Conservation (phyloP, 2,329 filamentous ascomycete species). For the Claviceps sp. region DNA sequence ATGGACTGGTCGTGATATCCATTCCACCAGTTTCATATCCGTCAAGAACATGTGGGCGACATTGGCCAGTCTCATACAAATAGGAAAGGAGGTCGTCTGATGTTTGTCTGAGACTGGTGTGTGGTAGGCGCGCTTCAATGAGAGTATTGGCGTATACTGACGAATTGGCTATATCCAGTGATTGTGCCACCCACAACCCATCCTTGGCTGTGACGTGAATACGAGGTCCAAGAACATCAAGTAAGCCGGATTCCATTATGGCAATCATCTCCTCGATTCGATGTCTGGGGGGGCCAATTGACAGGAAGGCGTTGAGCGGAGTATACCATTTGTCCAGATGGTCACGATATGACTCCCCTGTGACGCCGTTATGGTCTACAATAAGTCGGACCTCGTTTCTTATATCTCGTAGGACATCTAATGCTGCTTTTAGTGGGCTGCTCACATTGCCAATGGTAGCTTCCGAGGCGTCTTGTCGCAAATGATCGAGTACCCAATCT, state of each 20-base stretch:
- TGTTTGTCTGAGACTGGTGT: not conserved
- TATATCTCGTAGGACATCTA: constrained; percentile 5
- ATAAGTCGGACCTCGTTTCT: constrained; percentile 5
- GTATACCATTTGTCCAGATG: constrained; percentile 6
- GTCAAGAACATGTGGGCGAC: constrained; percentile 3
- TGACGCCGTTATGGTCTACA: constrained; percentile 4
- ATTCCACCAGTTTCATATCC: constrained; percentile 4
- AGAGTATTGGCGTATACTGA: constrained; percentile 1
- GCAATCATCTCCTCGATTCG: constrained; percentile 6
- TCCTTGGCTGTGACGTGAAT: not conserved
- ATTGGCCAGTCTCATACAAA: constrained; percentile 2
- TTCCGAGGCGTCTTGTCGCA: not conserved
- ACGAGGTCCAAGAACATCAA: constrained; percentile 4
- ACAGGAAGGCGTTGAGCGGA: constrained; percentile 4
- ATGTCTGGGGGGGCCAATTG: constrained; percentile 3
- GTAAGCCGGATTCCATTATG: constrained; percentile 1
- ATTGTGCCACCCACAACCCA: not conserved
- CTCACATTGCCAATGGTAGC: constrained; percentile 1
- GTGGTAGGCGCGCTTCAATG: constrained; percentile 3
- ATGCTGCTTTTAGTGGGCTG: constrained; percentile 2
- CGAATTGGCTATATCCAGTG: not conserved
- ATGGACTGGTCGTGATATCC: constrained; percentile 3
- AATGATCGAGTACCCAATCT: constrained; percentile 2
- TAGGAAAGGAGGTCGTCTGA: constrained; percentile 1
- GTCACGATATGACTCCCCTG: constrained; percentile 2